These are phyloP conservation scores for Histomonas meleagridis DNA, from an alignment of 208 protist genomes.

Conservation along the genomic window DNA sequence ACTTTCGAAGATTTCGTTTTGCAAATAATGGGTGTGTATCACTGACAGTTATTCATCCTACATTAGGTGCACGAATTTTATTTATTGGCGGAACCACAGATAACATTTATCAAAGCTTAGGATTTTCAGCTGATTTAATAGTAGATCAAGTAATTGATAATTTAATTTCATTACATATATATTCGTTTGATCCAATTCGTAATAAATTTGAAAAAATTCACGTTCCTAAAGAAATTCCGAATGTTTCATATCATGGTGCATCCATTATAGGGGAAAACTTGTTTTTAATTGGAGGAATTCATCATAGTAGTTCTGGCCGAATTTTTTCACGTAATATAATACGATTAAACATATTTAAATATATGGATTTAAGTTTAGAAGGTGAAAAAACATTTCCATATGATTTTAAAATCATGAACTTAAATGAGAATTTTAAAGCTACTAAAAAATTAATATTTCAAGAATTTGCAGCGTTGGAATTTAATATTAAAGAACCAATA, in stretches of 20 bases:
- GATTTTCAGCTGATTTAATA: background rate
- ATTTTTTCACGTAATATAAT: background rate
- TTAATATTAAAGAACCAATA: background rate
- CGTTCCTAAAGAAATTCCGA: background rate
- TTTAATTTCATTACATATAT: background rate
- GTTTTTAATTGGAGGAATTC: background rate
- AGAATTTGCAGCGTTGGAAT: too few species aligned
- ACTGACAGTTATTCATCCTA: background rate
- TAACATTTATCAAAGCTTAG: background rate
- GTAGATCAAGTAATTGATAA: background rate
- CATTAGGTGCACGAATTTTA: background rate
- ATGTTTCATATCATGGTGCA: conserved; percentile 13
- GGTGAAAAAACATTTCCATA: background rate
- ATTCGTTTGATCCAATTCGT: background rate
- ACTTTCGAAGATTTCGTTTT: too few species aligned
- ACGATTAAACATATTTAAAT: background rate
- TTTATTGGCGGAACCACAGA: background rate
- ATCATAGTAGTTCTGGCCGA: background rate
- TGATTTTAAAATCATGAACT: background rate
- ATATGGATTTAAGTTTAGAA: background rate
- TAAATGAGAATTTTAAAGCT: background rate
- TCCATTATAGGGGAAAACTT: background rate
- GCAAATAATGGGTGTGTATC: background rate
- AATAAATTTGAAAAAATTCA: background rate
- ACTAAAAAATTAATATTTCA: background rate